These are phyloP conservation scores for Xylariaceae sp. DNA, from an alignment of 2,329 filamentous ascomycete species.

Conservation along the genomic window DNA sequence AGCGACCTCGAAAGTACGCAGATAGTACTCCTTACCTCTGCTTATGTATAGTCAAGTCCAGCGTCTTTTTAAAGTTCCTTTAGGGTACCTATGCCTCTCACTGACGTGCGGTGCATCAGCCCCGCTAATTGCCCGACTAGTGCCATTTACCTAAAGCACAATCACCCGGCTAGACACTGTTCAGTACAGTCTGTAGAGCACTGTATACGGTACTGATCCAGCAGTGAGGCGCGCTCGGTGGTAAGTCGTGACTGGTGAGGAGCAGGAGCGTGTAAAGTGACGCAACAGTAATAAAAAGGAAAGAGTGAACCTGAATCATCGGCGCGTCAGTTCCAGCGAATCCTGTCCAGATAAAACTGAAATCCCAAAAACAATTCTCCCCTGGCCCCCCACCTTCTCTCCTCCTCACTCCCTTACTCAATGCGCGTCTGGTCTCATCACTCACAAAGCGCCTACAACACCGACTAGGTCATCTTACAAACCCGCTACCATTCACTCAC, in stretches of 20 bases:
- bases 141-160: too few species aligned
- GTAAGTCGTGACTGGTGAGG: neutral
- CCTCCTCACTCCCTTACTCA: neutral
- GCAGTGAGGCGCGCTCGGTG: too few species aligned
- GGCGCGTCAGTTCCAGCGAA: constrained; percentile 9
- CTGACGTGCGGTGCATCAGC: too few species aligned
- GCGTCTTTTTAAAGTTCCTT: too few species aligned
- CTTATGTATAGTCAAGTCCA: too few species aligned
- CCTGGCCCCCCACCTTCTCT: neutral
- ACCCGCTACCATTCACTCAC: neutral
- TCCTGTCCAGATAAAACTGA: neutral
- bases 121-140: too few species aligned
- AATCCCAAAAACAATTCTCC: constrained; percentile 6
- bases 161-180: too few species aligned
- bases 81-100: too few species aligned
- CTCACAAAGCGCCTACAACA: neutral
- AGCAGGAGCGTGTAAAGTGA: neutral
- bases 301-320: neutral
- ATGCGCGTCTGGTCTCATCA: constrained; percentile 15
- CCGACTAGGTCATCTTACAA: neutral
- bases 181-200: too few species aligned
- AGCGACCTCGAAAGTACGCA: too few species aligned
- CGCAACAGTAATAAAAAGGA: neutral
- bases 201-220: too few species aligned
- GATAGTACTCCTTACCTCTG: too few species aligned